Evolutionary conservation across 257 asterid species (phyloP).

Genomic region (Lantana camara): DNA sequence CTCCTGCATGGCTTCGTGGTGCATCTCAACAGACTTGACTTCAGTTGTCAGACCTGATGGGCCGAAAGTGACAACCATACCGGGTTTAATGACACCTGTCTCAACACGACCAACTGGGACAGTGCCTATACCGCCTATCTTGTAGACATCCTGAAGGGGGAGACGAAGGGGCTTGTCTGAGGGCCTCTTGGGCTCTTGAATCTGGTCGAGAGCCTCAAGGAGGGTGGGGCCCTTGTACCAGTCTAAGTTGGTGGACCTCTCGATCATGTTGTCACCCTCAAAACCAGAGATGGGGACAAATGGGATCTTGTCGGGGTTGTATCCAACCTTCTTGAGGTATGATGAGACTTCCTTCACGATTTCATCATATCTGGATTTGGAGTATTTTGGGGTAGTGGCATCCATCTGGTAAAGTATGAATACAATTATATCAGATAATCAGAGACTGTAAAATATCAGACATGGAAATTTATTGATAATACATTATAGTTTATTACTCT

Average conservation of each 20-base stretch:
- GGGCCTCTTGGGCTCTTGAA: constrained; percentile 75
- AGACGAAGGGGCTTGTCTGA: constrained; percentile 81
- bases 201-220: constrained; percentile 71
- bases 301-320: constrained; percentile 82
- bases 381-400: constrained; percentile 83
- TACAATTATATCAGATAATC: not conserved
- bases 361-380: constrained; percentile 77
- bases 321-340: constrained; percentile 81
- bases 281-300: constrained; percentile 79
- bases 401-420: constrained; percentile 55
- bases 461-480: too few species aligned
- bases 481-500: too few species aligned
- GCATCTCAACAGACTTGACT: constrained; percentile 90
- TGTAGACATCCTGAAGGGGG: constrained; percentile 79
- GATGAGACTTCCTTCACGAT: constrained; percentile 82
- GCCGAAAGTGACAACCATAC: constrained; percentile 76
- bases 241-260: constrained; percentile 74
- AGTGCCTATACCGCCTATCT: constrained; percentile 81
- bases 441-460: too few species aligned
- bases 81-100: constrained; percentile 65
- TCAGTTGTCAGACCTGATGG: constrained; percentile 83
- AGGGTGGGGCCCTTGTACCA: constrained; percentile 92
- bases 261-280: constrained; percentile 77
- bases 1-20: constrained; percentile 70
- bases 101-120: constrained; percentile 84